Conservation (phyloP, 2,329 filamentous ascomycete genomes). For the Aspergillus ustus region DNA sequence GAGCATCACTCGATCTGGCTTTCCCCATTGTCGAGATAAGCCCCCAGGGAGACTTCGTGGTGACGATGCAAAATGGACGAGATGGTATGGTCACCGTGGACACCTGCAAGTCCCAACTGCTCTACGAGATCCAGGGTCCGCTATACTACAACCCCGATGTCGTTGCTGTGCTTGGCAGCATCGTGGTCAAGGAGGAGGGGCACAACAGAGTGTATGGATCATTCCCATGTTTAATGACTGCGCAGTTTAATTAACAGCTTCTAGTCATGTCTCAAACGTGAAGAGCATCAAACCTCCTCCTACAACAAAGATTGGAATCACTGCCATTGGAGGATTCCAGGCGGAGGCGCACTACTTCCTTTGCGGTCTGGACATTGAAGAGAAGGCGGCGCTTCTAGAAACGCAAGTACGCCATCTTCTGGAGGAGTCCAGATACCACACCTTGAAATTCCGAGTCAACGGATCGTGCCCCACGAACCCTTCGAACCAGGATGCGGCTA, state of each 20-base stretch:
- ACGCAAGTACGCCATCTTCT: constrained; percentile 42
- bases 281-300: constrained; percentile 47
- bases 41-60: constrained; percentile 12
- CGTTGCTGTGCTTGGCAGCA: constrained; percentile 46
- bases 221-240: no score
- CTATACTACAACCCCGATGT: constrained; percentile 57
- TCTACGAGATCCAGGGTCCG: constrained; percentile 52
- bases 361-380: constrained; percentile 43
- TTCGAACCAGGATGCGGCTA: constrained; percentile 33
- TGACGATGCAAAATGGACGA: constrained; percentile 25
- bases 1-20: constrained; percentile 22
- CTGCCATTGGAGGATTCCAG: constrained; percentile 45
- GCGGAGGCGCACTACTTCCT: constrained; percentile 47
- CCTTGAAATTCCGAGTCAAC: constrained; percentile 23
- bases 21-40: constrained; percentile 36
- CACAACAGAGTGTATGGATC: constrained; percentile 43
- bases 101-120: constrained; percentile 50
- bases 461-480: constrained; percentile 28
- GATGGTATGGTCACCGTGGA: constrained; percentile 37
- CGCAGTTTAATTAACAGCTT: no score
- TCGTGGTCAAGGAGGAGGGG: constrained; percentile 29
- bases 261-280: constrained; percentile 32
- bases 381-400: constrained; percentile 44
- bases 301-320: constrained; percentile 52
- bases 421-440: constrained; percentile 21